Percentiles rank a stretch among this genome's conserved stretches.
These are phyloP conservation scores for Aspergillus sojae DNA, from an alignment of 2,329 filamentous ascomycete species.

Conservation along the genomic window DNA sequence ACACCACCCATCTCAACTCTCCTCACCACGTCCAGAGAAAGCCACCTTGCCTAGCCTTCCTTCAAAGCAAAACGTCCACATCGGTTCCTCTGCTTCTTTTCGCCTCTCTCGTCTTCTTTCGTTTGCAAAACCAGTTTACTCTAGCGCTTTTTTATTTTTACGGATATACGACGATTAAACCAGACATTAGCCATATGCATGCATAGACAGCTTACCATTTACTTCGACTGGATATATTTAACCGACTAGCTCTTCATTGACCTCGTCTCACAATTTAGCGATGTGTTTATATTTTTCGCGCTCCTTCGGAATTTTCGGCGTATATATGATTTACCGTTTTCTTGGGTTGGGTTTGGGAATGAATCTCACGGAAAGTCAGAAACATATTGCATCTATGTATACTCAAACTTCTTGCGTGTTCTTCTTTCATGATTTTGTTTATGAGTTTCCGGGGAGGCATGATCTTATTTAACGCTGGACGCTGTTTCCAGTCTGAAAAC, in stretches of 20 bases:
- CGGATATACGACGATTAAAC: constrained; percentile 24
- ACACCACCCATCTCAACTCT: constrained; percentile 10
- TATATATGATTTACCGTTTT: constrained; percentile 19
- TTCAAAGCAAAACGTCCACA: constrained; percentile 12
- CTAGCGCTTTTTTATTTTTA: constrained; percentile 10
- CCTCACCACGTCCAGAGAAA: constrained; percentile 18
- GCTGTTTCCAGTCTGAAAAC: constrained; percentile 6
- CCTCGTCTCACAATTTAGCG: constrained; percentile 24
- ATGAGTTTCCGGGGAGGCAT: constrained; percentile 4
- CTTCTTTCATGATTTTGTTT: constrained; percentile 2
- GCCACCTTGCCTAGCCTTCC: constrained; percentile 13
- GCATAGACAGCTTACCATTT: constrained; percentile 29
- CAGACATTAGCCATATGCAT: constrained; percentile 29
- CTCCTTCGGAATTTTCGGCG: constrained; percentile 23
- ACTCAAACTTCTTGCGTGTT: constrained; percentile 13
- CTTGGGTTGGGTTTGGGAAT: constrained; percentile 14
- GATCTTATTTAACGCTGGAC: constrained; percentile 9
- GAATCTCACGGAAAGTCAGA: constrained; percentile 19
- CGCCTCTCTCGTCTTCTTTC: constrained; percentile 16
- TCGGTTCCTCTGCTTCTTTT: constrained; percentile 13
- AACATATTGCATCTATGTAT: constrained; percentile 20
- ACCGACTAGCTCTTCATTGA: constrained; percentile 22
- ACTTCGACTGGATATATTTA: constrained; percentile 27
- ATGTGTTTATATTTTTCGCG: constrained; percentile 23
- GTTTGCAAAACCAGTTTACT: constrained; percentile 15